phyloP scores from a whole-genome alignment of 164 flowering plant species.

The Houttuynia cordata region DNA sequence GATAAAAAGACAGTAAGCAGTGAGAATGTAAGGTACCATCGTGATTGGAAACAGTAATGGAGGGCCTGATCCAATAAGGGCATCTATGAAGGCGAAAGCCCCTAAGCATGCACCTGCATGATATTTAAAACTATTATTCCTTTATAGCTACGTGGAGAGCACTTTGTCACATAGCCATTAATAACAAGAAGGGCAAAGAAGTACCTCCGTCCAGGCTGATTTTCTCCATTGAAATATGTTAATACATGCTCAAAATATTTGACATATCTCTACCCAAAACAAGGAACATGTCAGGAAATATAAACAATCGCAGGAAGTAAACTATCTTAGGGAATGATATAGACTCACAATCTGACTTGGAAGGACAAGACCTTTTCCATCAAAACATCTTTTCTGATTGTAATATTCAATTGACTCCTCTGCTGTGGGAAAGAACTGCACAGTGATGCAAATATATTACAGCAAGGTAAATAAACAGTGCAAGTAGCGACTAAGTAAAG shows the following conservation, averaged over 20 bases:
- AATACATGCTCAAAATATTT: conserved; percentile 85
- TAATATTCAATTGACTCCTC: conserved; percentile 97
- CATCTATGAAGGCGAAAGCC: conserved; percentile 96
- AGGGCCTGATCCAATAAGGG: conserved; percentile 96
- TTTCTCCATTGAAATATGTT: conserved; percentile 83
- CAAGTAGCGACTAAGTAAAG: background rate
- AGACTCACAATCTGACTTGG: conserved; percentile 97
- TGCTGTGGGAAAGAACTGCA: conserved; percentile 96
- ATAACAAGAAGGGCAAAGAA: background rate
- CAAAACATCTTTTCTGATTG: conserved; percentile 95
- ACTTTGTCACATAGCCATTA: background rate
- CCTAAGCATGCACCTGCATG: conserved; percentile 87
- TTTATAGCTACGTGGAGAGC: background rate
- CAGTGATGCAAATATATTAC: conserved; percentile 1
- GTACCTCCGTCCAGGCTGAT: conserved; percentile 92
- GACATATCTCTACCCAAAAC: conserved; percentile 70
- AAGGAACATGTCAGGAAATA: conserved; percentile 5
- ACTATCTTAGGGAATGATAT: background rate
- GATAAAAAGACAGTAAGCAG: too few species aligned
- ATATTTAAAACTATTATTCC: background rate
- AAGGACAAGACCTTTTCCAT: conserved; percentile 87
- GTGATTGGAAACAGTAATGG: conserved; percentile 81
- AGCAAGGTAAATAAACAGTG: background rate
- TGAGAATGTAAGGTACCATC: conserved; percentile 34
- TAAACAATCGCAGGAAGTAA: background rate